Base-by-base conservation (phyloP, 257 asterid species). In the Plantago elongata region DNA sequence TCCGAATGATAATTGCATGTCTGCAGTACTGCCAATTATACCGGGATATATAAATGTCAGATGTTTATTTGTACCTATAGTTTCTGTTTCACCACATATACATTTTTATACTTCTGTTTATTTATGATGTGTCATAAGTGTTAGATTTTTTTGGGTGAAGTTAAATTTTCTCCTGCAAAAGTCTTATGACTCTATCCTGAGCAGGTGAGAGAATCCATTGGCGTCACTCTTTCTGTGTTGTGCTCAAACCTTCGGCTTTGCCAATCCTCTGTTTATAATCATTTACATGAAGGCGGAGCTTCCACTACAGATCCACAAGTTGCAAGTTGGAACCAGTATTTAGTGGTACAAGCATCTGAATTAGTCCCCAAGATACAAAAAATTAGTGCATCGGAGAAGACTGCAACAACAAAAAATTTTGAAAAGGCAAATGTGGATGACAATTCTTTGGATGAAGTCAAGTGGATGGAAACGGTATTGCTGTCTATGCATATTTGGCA, bases 391-490 rank as follows among this genome's bases (percentile, higher is more conserved):
- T 80, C 87, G 37, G 95, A 92, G 70, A 88, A 81, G 59, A 61
- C 74, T 59, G 57, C 80, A 64, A 57, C 75, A 9, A 79, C 77
- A 44, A 66, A 66, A 66, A 62, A 63, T 60, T 57, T 66, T 16
- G 88, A 87, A 45, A 76, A 74, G 67, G 89, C 86, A 65, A 49
- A 59, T 64, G 80, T 85, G 62, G 75, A 61, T 60, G 93, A 77
- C 48, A 77, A 80, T 72, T 78, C 87, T 72, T 80, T 82, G 64
- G 95, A 89, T 63, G 92, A 83, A 65, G 76, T 87, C 77, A 89
- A 87, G 83, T 93, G 99, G 99, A 89, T 93, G 97, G 99, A 93
- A 79, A 89, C 99, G 95, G 97, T 93, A 93, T 57, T 64, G 42
- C 67, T 78, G 48, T 47, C 54, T 59, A 69, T 68, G 61, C 45